phyloP scores from a whole-genome alignment of 768 basidiomycete species.

The Psilocybe azurescens region DNA sequence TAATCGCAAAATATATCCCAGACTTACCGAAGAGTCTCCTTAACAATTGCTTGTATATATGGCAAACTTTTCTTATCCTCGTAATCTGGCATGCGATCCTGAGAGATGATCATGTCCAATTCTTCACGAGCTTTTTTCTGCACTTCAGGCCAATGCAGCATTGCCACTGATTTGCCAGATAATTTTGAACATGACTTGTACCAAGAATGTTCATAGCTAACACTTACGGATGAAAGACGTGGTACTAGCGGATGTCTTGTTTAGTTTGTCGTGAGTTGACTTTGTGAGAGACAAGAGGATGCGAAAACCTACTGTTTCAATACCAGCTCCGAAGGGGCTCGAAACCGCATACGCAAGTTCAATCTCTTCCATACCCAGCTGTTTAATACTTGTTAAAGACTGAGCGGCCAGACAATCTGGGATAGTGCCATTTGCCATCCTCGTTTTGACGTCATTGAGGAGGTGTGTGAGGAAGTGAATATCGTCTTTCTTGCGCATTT shows the following conservation, averaged over 20 bases:
- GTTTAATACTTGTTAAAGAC: conserved; percentile 37
- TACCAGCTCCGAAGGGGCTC: conserved; percentile 52
- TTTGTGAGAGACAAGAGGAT: not conserved
- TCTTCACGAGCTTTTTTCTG: conserved; percentile 45
- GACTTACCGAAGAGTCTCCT: conserved; percentile 40
- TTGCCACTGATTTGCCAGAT: conserved; percentile 32
- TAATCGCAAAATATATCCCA: not conserved
- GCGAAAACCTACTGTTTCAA: conserved; percentile 41
- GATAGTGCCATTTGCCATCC: conserved; percentile 43
- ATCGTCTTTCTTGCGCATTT: conserved; percentile 40
- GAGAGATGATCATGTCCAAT: conserved; percentile 40
- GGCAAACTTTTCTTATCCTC: conserved; percentile 39
- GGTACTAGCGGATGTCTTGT: conserved; percentile 36
- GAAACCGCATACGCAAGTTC: conserved; percentile 51
- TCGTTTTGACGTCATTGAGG: conserved; percentile 45
- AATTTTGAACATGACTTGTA: not conserved
- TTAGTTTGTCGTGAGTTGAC: not conserved
- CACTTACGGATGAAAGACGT: conserved; percentile 37
- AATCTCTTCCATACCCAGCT: conserved; percentile 45
- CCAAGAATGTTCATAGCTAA: conserved; percentile 8
- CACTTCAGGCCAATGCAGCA: conserved; percentile 43
- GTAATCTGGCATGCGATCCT: conserved; percentile 42
- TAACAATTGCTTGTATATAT: conserved; percentile 42
- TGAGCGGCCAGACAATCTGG: conserved; percentile 46
- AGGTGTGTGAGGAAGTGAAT: conserved; percentile 44